phyloP scores from a whole-genome alignment of 768 basidiomycete genomes.

The Auriscalpium microsporum region DNA sequence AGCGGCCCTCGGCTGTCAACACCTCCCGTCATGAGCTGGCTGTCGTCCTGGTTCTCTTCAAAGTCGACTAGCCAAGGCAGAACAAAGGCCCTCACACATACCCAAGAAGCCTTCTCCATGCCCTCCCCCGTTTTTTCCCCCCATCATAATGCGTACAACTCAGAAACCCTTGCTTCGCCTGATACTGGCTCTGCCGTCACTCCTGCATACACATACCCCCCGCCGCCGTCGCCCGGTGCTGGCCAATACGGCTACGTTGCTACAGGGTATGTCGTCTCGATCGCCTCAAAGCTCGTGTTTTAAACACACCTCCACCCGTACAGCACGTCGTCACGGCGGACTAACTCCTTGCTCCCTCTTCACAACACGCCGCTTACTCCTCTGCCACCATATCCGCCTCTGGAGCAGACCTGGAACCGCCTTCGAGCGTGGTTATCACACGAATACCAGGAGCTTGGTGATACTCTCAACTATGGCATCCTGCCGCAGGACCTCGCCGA shows the following conservation, averaged over 20 bases:
- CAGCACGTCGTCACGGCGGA: slow-evolving; percentile 36
- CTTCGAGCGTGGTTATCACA: slow-evolving; percentile 73
- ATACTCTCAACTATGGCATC: slow-evolving; percentile 91
- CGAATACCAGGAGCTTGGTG: slow-evolving; percentile 90
- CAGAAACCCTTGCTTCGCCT: slow-evolving; percentile 42
- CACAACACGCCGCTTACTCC: slow-evolving; percentile 45
- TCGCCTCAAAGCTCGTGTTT: slow-evolving; percentile 4
- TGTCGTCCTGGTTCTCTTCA: slow-evolving; percentile 54
- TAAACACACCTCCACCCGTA: slow-evolving; percentile 2
- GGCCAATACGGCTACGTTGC: slow-evolving; percentile 54
- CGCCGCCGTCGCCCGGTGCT: slow-evolving; percentile 35
- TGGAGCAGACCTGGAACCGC: slow-evolving; percentile 78
- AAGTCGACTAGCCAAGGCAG: slow-evolving; percentile 36
- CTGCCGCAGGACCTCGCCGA: slow-evolving; percentile 70
- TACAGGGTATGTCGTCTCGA: slow-evolving; percentile 33
- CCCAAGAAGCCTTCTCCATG: slow-evolving; percentile 84
- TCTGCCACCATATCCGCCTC: slow-evolving; percentile 55
- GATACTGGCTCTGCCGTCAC: slow-evolving; percentile 38
- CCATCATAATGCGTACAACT: slow-evolving; percentile 53
- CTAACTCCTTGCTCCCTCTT: slow-evolving; percentile 55
- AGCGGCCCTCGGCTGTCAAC: neutral
- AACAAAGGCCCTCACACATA: slow-evolving; percentile 60
- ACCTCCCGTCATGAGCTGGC: slow-evolving; percentile 55
- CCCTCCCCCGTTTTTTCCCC: slow-evolving; percentile 53
- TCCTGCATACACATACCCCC: slow-evolving; percentile 72